Evolutionary conservation across 768 basidiomycete genomes (phyloP), one percentile per base, ranked within the genome.

Genomic region (Tremella fuciformis): DNA sequence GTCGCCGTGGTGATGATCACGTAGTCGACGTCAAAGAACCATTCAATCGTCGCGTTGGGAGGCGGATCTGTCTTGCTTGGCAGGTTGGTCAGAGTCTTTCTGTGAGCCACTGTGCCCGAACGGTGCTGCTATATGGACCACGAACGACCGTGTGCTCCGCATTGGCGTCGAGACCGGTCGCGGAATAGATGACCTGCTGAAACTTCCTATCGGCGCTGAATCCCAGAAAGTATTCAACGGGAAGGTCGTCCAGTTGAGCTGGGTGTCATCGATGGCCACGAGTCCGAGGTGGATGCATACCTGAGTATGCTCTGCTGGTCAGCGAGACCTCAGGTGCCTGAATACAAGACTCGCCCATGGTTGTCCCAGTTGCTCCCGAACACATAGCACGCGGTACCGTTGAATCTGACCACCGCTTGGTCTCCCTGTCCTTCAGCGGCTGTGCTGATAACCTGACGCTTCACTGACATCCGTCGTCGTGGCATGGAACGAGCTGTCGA

Each of bases 11-110:
- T 62, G 34, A 67, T 55, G 6, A 67, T 57, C 3, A 58, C 57
- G 42, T 61, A 70, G 40, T 70, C 69, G 26, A 70, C 55, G 46
- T 70, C 69, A 6, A 70, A 54, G 58, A 60, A 68, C 57, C 57
- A 62, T 47, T 57, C 38, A 7, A 46, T 15, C 6, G 46, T 58
- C 13, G 29, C 50, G 42, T 62, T 62, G 2, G 15, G 40, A 2
- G 64, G 44, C 3, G 58, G 47, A 40, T 48, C 57, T 25, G 56
- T 63, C 42, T 42, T 42, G 2, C 29, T 37, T 2, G 58, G 59
- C 25, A 48, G 22, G 39, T 67, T 53, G 7, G 41, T 57, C 21
- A 58, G 41, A n/a, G n/a, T 26, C 60, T 34, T 34, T 62, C 37
- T 42, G 25, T 16, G 39, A 18, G n/a, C n/a, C n/a, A n/a, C n/a